Evolutionary conservation across 495 filamentous ascomycete genomes (phyloP), one percentile per base, ranked within the genome.

Genomic region (Aspergillus egyptiacus): DNA sequence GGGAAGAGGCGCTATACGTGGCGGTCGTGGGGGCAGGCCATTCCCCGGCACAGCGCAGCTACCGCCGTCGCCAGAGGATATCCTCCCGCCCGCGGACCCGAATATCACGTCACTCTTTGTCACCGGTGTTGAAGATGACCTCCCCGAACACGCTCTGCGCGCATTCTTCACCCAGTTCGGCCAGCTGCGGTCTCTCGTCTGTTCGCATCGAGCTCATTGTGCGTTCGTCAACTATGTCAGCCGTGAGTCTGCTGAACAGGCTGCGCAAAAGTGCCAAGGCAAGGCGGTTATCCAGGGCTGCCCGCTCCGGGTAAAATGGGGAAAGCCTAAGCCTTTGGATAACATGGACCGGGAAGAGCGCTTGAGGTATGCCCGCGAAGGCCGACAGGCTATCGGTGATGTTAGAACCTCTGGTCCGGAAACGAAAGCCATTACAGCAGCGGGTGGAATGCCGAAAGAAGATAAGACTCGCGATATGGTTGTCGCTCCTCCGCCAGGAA

Each of bases 151-250:
- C 67, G 83, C 86, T 51, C 73, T 98, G 31, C 86, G 94, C 14
- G 83, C 87, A 6, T 93, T 93, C 74, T 98, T 98, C 69, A 77
- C 83, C 22, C 77, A 83, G 30, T 95, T 89, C 55, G 93, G 93
- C 39, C 81, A 84, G 56, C 80, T 98, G 43, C 87, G 91, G 46
- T 93, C 87, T 3, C 62, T 98, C 15, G 83, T 97, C 38, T 96
- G 94, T 66, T 94, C 90, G 10, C 93, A 98, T 66, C 91, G 95
- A 66, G 87, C 93, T 6, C 94, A 96, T 60, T 95, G 88, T 58
- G 93, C 94, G 0, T 98, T 96, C 58, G 78, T 98, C 66, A 98
- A 97, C 69, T 98, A 86, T 63, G 77, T 85, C 45, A 85, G 79
- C 20, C 82, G 94, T 43, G 80, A 86, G 33, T 82, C 76, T 2